Evolutionary conservation across 257 asterid genomes (phyloP).

Genomic region (Fraxinus anomala): DNA sequence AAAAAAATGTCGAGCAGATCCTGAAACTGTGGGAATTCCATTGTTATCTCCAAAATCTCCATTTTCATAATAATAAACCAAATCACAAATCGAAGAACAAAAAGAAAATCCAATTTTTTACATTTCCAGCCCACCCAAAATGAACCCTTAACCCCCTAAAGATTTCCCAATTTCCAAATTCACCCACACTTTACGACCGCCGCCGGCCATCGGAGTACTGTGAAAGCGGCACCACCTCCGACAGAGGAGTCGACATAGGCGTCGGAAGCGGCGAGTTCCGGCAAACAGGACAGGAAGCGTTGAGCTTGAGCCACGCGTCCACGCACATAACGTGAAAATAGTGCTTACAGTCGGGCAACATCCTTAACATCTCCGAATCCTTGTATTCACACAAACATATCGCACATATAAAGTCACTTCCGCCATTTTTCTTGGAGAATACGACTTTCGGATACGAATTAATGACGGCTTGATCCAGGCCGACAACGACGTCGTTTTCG

Average conservation of each 20-base stretch:
- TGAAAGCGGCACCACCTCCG: conserved; percentile 97
- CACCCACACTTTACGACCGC: neutral
- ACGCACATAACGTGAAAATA: conserved; percentile 81
- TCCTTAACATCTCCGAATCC: conserved; percentile 78
- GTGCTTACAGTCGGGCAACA: conserved; percentile 94
- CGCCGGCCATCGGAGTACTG: neutral
- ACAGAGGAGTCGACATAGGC: conserved; percentile 43
- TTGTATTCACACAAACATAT: conserved; percentile 83
- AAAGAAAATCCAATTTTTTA: neutral
- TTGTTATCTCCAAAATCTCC: neutral
- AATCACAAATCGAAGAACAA: neutral
- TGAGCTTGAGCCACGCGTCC: conserved; percentile 91
- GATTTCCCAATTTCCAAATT: neutral
- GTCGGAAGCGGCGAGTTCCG: conserved; percentile 93
- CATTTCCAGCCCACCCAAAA: neutral
- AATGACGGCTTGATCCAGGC: conserved; percentile 75
- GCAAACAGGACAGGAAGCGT: conserved; percentile 85
- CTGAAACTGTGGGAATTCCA: neutral
- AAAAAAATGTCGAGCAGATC: too few relatives aligned
- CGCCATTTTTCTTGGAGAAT: conserved; percentile 46
- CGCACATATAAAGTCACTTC: conserved; percentile 66
- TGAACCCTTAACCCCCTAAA: neutral
- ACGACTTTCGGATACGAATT: conserved; percentile 75
- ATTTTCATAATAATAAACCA: neutral
- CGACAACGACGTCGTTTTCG: conserved; percentile 51